phyloP scores from a whole-genome alignment of 371 early-diverging fungal species.

The Thermomucor indicae-seudaticae region DNA sequence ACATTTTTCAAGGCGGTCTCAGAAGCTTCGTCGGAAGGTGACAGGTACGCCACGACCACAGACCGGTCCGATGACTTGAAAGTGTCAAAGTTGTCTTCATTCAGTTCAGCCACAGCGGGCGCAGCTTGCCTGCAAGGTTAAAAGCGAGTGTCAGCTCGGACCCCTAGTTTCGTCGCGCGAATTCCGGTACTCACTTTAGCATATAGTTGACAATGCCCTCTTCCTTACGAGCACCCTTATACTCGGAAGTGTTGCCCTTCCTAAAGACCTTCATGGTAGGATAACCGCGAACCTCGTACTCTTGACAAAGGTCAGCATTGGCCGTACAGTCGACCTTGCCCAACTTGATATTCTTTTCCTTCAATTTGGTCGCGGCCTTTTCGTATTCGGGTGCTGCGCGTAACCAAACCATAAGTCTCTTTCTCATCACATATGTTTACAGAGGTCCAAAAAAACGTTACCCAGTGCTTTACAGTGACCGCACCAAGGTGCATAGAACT shows the following conservation, averaged over 20 bases:
- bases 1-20: conserved; percentile 51
- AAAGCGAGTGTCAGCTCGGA: no score
- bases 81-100: conserved; percentile 58
- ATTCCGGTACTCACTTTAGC: conserved; percentile 66
- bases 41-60: conserved; percentile 81
- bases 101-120: conserved; percentile 74
- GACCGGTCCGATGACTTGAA: conserved; percentile 82
- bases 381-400: conserved; percentile 86
- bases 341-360: conserved; percentile 62
- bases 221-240: conserved; percentile 81
- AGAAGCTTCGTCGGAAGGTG: conserved; percentile 56
- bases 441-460: conserved; percentile 15
- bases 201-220: conserved; percentile 84
- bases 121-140: conserved; percentile 61
- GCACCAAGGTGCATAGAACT: conserved; percentile 97
- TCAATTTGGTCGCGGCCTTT: conserved; percentile 78
- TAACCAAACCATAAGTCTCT: background rate
- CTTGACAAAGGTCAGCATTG: conserved; percentile 77
- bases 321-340: conserved; percentile 97
- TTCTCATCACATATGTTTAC: background rate
- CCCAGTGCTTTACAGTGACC: conserved; percentile 89
- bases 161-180: background rate
- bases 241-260: conserved; percentile 65
- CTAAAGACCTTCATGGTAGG: conserved; percentile 93
- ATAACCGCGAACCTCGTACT: conserved; percentile 81